phyloP scores from a whole-genome alignment of 2,329 filamentous ascomycete genomes.

The Penicillium sp. region DNA sequence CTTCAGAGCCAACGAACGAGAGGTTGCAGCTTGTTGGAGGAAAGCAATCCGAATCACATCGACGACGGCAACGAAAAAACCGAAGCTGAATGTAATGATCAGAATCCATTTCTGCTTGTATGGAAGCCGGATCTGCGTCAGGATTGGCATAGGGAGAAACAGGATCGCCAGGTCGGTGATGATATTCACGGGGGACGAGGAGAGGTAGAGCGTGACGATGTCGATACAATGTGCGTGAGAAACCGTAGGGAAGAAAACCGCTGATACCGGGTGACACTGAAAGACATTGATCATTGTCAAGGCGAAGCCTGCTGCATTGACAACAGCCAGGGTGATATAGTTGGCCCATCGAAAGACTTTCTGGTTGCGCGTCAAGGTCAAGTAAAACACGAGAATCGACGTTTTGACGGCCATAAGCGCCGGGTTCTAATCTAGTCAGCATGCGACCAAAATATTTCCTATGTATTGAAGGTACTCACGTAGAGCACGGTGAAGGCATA shows the following conservation, averaged over 20 bases:
- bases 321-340: slow-evolving; percentile 69
- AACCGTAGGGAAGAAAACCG: slow-evolving; percentile 56
- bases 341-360: slow-evolving; percentile 73
- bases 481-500: slow-evolving; percentile 60
- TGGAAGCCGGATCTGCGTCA: slow-evolving; percentile 80
- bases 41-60: slow-evolving; percentile 89
- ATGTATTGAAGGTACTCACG: slow-evolving; percentile 33
- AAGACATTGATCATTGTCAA: slow-evolving; percentile 83
- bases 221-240: slow-evolving; percentile 52
- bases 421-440: slow-evolving; percentile 59
- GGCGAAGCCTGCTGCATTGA: slow-evolving; percentile 71
- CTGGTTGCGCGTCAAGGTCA: slow-evolving; percentile 74
- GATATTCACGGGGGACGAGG: slow-evolving; percentile 83
- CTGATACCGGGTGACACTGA: slow-evolving; percentile 71
- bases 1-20: slow-evolving; percentile 29
- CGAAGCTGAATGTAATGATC: slow-evolving; percentile 77
- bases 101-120: slow-evolving; percentile 82
- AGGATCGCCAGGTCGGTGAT: slow-evolving; percentile 85
- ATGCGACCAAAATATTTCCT: neutral
- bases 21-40: slow-evolving; percentile 64
- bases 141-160: slow-evolving; percentile 78
- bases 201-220: slow-evolving; percentile 60
- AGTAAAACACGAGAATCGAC: slow-evolving; percentile 86
- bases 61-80: slow-evolving; percentile 80
- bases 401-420: slow-evolving; percentile 87